A percentile compares a stretch with the other conserved stretches of the same genome.
phyloP scores from a whole-genome alignment of 2,329 filamentous ascomycete genomes.

The Aspergillus fischeri region DNA sequence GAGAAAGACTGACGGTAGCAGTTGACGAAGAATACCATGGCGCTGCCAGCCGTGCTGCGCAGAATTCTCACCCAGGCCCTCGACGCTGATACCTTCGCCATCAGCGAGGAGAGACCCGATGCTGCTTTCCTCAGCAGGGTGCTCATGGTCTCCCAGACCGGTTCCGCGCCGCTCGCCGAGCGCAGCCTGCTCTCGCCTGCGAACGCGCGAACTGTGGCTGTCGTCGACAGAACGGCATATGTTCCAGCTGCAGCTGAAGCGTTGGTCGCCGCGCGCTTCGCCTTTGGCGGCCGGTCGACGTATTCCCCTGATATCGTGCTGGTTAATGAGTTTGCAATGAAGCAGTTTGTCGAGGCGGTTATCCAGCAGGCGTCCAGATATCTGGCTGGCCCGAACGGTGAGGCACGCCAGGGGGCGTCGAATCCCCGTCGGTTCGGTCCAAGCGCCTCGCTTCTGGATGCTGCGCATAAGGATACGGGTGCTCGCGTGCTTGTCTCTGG shows the following conservation, averaged over 20 bases:
- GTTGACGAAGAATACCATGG: conserved; percentile 23
- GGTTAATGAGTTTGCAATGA: conserved; percentile 61
- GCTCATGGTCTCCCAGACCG: conserved; percentile 13
- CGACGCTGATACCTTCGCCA: conserved; percentile 47
- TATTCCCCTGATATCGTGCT: conserved; percentile 61
- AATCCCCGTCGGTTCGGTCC: conserved; percentile 12
- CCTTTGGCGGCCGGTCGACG: conserved; percentile 53
- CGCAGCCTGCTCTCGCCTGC: conserved; percentile 27
- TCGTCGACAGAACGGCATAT: conserved; percentile 60
- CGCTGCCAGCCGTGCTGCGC: conserved; percentile 19
- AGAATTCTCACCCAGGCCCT: conserved; percentile 30
- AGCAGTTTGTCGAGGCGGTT: conserved; percentile 51
- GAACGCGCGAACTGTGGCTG: conserved; percentile 43
- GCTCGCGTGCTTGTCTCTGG: conserved; percentile 25
- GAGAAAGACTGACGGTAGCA: conserved; percentile 4
- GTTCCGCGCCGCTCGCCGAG: background rate
- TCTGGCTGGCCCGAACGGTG: conserved; percentile 20
- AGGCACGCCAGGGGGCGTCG: conserved; percentile 11
- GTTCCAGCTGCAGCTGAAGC: conserved; percentile 50
- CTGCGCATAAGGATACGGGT: conserved; percentile 24
- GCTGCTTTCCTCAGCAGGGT: conserved; percentile 23
- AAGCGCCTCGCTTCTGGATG: conserved; percentile 15
- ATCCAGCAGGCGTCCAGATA: conserved; percentile 34
- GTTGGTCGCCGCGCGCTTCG: conserved; percentile 52
- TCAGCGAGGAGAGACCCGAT: conserved; percentile 34